A percentile compares a stretch with the other conserved stretches of the same genome.
These are phyloP conservation scores for Scutellospora calospora DNA, from an alignment of 371 early-diverging fungal species.

Conservation along the genomic window DNA sequence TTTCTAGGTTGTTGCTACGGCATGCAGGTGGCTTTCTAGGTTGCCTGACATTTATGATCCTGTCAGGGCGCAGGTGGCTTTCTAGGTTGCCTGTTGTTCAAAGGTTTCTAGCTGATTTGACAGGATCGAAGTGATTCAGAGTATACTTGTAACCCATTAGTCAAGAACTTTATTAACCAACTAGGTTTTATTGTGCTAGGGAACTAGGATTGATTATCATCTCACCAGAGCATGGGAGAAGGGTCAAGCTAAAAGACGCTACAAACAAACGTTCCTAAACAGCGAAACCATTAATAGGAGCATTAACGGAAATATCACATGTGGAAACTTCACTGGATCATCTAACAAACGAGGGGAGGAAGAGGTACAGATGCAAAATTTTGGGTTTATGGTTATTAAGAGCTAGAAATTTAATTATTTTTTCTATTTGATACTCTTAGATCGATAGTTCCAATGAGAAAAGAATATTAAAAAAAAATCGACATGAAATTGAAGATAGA, in stretches of 20 bases:
- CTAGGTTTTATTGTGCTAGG: background rate
- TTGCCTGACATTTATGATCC: background rate
- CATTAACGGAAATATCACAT: background rate
- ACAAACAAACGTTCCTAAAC: constrained; percentile 10
- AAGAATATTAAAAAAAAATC: background rate
- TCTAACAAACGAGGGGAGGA: background rate
- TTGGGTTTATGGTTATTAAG: background rate
- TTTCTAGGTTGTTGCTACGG: constrained; percentile 19
- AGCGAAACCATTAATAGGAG: background rate
- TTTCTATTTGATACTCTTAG: background rate
- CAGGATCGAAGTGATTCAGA: background rate
- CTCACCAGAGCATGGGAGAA: constrained; percentile 17
- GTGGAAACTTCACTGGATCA: background rate
- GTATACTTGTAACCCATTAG: too few species aligned
- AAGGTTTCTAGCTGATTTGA: constrained; percentile 22
- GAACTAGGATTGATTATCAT: background rate
- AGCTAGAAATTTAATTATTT: background rate
- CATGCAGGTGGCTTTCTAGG: constrained; percentile 18
- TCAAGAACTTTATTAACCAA: constrained; percentile 6
- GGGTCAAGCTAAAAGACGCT: background rate
- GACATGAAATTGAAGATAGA: background rate
- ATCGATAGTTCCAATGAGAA: background rate
- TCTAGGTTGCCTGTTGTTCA: constrained; percentile 24
- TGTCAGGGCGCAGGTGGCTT: background rate
- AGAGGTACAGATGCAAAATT: background rate